Base-by-base conservation (phyloP, 2,329 filamentous ascomycete genomes). In the Erysiphe neolycopersici region DNA sequence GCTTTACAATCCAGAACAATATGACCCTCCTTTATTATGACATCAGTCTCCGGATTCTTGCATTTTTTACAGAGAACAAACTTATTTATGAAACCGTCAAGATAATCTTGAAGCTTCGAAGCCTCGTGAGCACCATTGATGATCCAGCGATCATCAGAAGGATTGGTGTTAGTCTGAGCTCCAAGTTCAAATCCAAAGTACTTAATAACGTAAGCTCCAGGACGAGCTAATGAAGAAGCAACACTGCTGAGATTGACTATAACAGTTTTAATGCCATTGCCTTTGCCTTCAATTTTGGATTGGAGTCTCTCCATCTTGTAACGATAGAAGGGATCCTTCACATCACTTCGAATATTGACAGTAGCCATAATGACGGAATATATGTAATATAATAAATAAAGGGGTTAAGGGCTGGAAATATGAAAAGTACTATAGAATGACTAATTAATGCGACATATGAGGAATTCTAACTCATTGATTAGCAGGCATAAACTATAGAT, bases 271-370 rank as follows among this genome's bases (percentile, higher is more conserved):
- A 98, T 98, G 60, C 89, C 89, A 67, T 98, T 98, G 54, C 89
- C 89, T 66, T 98, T 98, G 65, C 89, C 89, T 67, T 98, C 89
- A 56, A 98, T 91, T 72, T 98, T 98, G 62, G 89, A 93, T 70
- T 92, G 83, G 60, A 98, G 69, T 56, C 76, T 79, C 68, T 95
- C 89, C 89, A 98, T 98, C 76, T 98, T 98, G 77, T 98, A 98
- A 63, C 89, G 89, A 69, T 98, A 98, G 76, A 94, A 98, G 66
- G 79, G 79, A 67, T 98, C 89, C 69, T 78, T 79, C 68, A 93
- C 79, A 79, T 95, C 87, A 65, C 82, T 83, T 64, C 85, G 85
- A 65, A 95, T 85, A 67, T 98, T 98, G 74, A 98, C 71, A 67
- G 82, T 85, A 72, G 82, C 78, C 89, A 95, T 95, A 64, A 56